Base-by-base conservation (phyloP, 192 early-diverging fungal genomes). In the Coemansia sp. region DNA sequence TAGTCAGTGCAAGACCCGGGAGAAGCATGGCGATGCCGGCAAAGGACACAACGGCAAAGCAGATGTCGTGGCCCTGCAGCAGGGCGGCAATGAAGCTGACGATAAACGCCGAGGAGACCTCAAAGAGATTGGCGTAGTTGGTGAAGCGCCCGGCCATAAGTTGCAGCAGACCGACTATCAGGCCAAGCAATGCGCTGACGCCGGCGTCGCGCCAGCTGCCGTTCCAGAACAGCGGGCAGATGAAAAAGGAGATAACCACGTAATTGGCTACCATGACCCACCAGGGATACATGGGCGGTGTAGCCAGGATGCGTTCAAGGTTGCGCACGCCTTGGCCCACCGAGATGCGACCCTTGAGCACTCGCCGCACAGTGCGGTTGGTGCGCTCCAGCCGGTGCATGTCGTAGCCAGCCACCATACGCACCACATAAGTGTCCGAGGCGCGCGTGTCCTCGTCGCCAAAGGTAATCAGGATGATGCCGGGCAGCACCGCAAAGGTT, bases 1-100 rank as follows among this genome's bases (percentile, higher is more conserved):
- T 78, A 1, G 94, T 97, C 46, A 97, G 60, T 6, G 82, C 68
- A 36, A 93, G 78, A 8, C 94, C 94, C 0, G 86, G 83, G 5
- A 87, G 67, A 24, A 84, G 55, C 60, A 84, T 72, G 13, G 84
- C 79, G 40, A 83, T 67, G 23, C 81, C 82, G 0, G 85, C 67
- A 8, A 88, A 66, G 2, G 81, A 60, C 8, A 85, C 83, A 0
- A 81, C 78, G 26, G 77, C 70, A 49, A 81, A 88, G 58, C 84
- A 86, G 28, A 88, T 74, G n/a, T n/a, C n/a, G 18, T 83, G 51
- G 26, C 80, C 68, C 28, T 76, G 72, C 44, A 88, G 57, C 22
- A 83, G 64, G 27, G 81, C 67, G 5, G 82, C 78, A 20, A 86
- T 72, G 22, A 88, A 69, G 18, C 81, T 80, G 29, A 85, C 73